Evolutionary conservation across 2,329 filamentous ascomycete species (phyloP), one percentile per base, ranked within the genome.

Genomic region (Fusarium brevicatenulatum): DNA sequence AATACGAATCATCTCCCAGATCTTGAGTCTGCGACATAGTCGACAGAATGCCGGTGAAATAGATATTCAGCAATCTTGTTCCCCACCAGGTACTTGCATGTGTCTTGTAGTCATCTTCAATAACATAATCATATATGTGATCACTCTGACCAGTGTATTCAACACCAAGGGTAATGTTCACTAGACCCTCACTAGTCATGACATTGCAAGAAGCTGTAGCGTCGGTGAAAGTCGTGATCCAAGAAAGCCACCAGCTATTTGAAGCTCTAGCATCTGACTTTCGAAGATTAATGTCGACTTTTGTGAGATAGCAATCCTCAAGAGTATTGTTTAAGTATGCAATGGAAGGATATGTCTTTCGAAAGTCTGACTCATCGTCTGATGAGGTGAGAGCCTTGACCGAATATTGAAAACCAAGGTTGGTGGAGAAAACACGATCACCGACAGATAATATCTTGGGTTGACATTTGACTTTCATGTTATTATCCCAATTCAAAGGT

Each of bases 1-100:
- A 69, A 30, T 72, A 72, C 4, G 28, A 44, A 4, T 32, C 32
- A 8, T 72, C 28, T 3, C 36, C 42, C 4, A 34, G 9, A 16
- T 36, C 37, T n/a, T 66, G 64, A 2, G 39, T 61, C 9, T 47
- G 60, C 2, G 70, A 63, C 70, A 72, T 72, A 1, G 50, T 58
- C 4, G 49, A 32, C 21, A 62, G 30, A 12, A 69, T 42, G 2
- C 70, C 70, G 1, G 70, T 40, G 4, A 59, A 55, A n/a, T 72
- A 72, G 0, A 50, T 55, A 19, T 72, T 72, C 6, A 72, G 25
- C 10, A 72, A 23, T 11, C 70, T 64, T 2, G 70, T 66, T 11
- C 70, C 70, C 70, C 68, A 72, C 68, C 70, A 72, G 23, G 25
- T 58, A 16, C 65, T 72, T 5, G 70, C 68, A 16, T 63, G 53